phyloP scores from a whole-genome alignment of 768 basidiomycete species.

The Rhizopogon salebrosus region DNA sequence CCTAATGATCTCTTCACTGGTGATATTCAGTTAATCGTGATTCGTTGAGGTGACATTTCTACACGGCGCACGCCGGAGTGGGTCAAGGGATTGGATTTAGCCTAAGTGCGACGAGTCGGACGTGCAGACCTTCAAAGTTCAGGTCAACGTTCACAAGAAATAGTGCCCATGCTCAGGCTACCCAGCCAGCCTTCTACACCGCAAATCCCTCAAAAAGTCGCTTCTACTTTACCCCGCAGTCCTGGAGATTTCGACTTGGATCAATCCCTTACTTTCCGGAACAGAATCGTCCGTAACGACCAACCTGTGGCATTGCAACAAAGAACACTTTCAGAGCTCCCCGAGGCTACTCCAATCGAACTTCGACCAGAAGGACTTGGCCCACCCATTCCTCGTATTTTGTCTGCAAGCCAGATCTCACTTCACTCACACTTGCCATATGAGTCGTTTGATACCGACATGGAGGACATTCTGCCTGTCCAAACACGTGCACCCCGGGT shows the following conservation, averaged over 20 bases:
- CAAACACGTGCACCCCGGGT: background rate
- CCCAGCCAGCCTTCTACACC: background rate
- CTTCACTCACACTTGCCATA: background rate
- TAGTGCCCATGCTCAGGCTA: background rate
- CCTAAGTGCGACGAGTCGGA: no score
- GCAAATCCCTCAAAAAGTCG: background rate
- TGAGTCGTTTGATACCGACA: background rate
- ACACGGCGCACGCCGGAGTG: background rate
- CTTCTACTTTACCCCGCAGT: no score
- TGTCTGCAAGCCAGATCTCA: background rate
- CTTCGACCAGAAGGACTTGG: background rate
- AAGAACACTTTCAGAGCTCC: background rate
- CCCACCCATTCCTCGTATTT: background rate
- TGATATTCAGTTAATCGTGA: no score
- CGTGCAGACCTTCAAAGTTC: no score
- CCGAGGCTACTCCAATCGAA: background rate
- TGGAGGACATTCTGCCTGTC: background rate
- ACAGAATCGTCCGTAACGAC: background rate
- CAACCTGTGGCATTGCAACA: background rate
- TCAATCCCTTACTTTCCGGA: background rate
- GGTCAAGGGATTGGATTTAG: background rate
- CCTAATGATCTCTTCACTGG: no score
- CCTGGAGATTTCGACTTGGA: background rate
- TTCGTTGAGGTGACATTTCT: background rate
- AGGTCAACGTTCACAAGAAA: background rate